Base-by-base conservation (phyloP, 148 eudicot species). In the Chenopodium berlandieri region DNA sequence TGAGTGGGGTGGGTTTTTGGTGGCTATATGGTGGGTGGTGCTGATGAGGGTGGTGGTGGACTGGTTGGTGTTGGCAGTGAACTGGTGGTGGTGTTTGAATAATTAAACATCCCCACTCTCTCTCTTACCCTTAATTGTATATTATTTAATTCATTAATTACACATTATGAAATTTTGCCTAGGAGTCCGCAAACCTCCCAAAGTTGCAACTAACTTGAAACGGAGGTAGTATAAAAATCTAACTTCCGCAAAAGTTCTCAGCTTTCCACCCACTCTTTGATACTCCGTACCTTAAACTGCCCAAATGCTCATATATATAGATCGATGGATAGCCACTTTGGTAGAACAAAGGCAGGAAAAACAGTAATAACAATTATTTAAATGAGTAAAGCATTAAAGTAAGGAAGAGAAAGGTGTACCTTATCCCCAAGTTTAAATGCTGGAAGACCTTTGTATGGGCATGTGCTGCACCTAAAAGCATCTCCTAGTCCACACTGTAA, bases 381-480 rank as follows among this genome's bases (percentile, higher is more conserved):
- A 1, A 25, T 13, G 12, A 3, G 58, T 23, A 48, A 48, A 44
- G 25, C 62, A 62, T 40, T 23, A 40, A 58, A 14, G 20, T 2
- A 20, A 56, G 34, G 69, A 37, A 17, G 78, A 62, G 23, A 79
- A 72, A 30, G 69, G 22, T 44, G 67, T 52, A 95, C 99, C 99
- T 96, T 96, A 86, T 96, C 95, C 40, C 99, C 98, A 32, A 90
- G 89, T 85, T 96, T 92, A 80, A 96, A 94, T 10, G 95, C 88
- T 73, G 98, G 93, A 48, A 94, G 93, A 83, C 99, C 99, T 86
- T 87, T 96, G 84, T 94, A 96, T 79, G 99, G 99, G 81, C 98
- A 92, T 75, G 97, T 88, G 84, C 92, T 64, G 79, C 99, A 96
- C 80, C 99, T 85, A 80, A 96, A 96, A 63, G 99, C 99, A 90